These are phyloP conservation scores for Fusarium caatingaense DNA, from an alignment of 2,329 filamentous ascomycete genomes.

Conservation along the genomic window DNA sequence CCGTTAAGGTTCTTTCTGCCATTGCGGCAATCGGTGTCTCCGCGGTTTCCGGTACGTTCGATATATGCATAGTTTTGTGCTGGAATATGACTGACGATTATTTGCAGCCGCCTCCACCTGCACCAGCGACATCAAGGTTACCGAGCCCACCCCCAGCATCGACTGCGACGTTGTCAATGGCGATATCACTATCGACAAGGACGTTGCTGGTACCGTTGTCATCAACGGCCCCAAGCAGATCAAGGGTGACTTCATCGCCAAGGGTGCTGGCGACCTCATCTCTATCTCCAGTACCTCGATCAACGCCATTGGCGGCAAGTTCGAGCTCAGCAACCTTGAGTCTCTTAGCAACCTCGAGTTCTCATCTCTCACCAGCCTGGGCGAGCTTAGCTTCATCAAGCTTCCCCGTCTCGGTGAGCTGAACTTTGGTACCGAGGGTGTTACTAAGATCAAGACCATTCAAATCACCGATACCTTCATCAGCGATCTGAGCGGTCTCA, in stretches of 20 bases:
- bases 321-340: conserved; percentile 76
- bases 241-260: conserved; percentile 68
- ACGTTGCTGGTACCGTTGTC: conserved; percentile 66
- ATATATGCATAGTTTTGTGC: neutral
- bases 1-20: conserved; percentile 58
- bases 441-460: conserved; percentile 76
- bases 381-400: conserved; percentile 76
- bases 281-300: conserved; percentile 72
- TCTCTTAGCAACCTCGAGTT: conserved; percentile 76
- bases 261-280: conserved; percentile 69
- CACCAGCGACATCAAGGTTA: conserved; percentile 70
- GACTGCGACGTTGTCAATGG: conserved; percentile 78
- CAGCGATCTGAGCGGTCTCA: conserved; percentile 81
- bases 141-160: conserved; percentile 69
- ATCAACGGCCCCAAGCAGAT: conserved; percentile 71
- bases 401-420: conserved; percentile 69
- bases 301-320: conserved; percentile 73
- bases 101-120: conserved; percentile 50
- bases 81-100: conserved; percentile 3
- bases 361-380: conserved; percentile 71
- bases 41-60: conserved; percentile 57
- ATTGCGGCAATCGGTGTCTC: conserved; percentile 56
- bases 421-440: conserved; percentile 62
- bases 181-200: conserved; percentile 71
- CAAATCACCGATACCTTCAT: conserved; percentile 89